Base-by-base conservation (phyloP, 2,329 filamentous ascomycete species). In the Sporothrix globosa region DNA sequence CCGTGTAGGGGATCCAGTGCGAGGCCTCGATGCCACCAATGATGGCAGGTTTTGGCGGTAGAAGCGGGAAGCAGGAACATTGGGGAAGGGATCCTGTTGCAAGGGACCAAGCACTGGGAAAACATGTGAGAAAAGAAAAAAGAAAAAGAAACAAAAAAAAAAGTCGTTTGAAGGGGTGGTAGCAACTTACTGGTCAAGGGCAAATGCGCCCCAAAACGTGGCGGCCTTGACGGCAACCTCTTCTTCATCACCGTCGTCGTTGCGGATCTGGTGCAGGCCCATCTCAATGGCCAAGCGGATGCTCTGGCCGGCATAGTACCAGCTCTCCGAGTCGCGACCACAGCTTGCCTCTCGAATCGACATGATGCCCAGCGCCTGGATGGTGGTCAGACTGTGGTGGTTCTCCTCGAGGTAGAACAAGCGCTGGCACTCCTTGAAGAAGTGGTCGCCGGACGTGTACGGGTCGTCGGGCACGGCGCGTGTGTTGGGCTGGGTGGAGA, bases 361-460 rank as follows among this genome's bases (percentile, higher is more conserved):
- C 90, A 94, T 91, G 75, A 93, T 86, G 6, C 90, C 90, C 21
- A 93, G 81, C 1, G 91, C 91, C 80, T 93, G 91, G 58, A 92
- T 89, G 4, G 89, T 92, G 2, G 90, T 91, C 41, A 93, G 79
- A 7, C 79, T 85, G 72, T 91, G 86, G 68, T 87, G 86, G 71
- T 91, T 81, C 1, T 81, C 77, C 73, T 88, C 85, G 69, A 86
- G 81, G 70, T 85, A 81, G 41, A 92, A 83, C 0, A 92, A 81
- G 11, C 88, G 82, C 72, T 86, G 83, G 9, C 88, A 85, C 77
- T 93, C 91, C 68, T 87, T 86, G 78, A 92, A 93, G 79, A 92
- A 93, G 76, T 91, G 87, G 73, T 92, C 88, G 4, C 91, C 91
- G 0, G 90, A 89, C 0, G 89, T 88, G 70, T 86, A 85, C 2